Evolutionary conservation across 2,329 filamentous ascomycete species (phyloP).

Genomic region (Geoglossum cookeanum): DNA sequence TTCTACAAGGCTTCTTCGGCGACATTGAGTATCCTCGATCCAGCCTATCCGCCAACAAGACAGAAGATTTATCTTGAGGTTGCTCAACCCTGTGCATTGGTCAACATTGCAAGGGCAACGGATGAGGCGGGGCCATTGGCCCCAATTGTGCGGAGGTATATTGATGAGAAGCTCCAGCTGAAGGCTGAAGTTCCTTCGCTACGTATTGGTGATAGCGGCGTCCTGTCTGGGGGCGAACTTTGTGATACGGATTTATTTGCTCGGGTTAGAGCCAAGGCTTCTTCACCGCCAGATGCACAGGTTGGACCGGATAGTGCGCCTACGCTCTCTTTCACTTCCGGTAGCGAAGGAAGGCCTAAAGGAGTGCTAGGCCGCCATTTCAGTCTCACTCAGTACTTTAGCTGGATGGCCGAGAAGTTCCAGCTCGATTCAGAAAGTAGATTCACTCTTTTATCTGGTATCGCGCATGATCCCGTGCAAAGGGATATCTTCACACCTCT

Average conservation of each 20-base stretch:
- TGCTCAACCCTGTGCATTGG: slow-evolving; percentile 50
- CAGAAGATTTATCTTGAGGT: slow-evolving; percentile 74
- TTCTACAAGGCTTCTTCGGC: slow-evolving; percentile 29
- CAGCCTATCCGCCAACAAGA: slow-evolving; percentile 59
- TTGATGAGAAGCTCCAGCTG: slow-evolving; percentile 51
- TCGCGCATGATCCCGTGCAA: slow-evolving; percentile 56
- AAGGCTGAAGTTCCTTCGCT: slow-evolving; percentile 59
- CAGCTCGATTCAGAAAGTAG: slow-evolving; percentile 48
- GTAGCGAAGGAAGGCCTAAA: slow-evolving; percentile 64
- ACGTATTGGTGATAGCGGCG: slow-evolving; percentile 50
- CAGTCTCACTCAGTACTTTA: slow-evolving; percentile 67
- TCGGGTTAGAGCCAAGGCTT: slow-evolving; percentile 30
- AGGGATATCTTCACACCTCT: slow-evolving; percentile 77
- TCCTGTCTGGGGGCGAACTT: slow-evolving; percentile 46
- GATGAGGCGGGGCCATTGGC: slow-evolving; percentile 46
- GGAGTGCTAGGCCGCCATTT: slow-evolving; percentile 79
- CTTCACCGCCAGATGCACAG: slow-evolving; percentile 45
- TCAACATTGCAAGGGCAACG: slow-evolving; percentile 54
- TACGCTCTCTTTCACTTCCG: slow-evolving; percentile 56
- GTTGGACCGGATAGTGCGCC: slow-evolving; percentile 75
- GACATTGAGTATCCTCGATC: slow-evolving; percentile 52
- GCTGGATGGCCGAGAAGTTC: slow-evolving; percentile 83
- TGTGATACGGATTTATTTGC: slow-evolving; percentile 50
- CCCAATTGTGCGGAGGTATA: slow-evolving; percentile 42
- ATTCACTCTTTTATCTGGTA: slow-evolving; percentile 72